Evolutionary conservation across 192 early-diverging fungal species (phyloP).

Genomic region (Spizellomyces sp.): DNA sequence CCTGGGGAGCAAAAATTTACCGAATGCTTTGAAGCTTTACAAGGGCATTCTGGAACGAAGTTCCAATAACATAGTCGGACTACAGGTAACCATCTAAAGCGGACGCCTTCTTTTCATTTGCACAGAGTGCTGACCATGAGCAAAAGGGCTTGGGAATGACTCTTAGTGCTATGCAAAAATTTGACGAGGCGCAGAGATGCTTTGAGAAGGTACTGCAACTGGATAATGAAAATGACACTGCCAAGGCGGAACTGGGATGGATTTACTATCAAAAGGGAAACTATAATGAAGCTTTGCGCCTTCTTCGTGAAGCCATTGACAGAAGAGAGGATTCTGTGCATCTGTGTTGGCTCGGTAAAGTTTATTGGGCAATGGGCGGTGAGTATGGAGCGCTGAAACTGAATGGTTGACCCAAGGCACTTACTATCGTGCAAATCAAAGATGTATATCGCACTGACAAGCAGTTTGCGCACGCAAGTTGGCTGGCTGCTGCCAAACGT

Average conservation of each 20-base stretch:
- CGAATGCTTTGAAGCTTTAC: conserved; percentile 33
- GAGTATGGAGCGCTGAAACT: conserved; percentile 5
- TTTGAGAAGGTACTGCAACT: conserved; percentile 58
- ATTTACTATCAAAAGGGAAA: conserved; percentile 57
- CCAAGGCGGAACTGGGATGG: conserved; percentile 73
- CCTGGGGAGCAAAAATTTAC: conserved; percentile 21
- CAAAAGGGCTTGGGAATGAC: conserved; percentile 62
- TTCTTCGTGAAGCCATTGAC: conserved; percentile 33
- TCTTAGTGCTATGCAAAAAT: conserved; percentile 50
- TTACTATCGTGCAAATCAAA: background rate
- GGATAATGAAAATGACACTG: conserved; percentile 47
- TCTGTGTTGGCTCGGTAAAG: conserved; percentile 66
- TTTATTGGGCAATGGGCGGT: conserved; percentile 80
- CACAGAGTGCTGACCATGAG: no score
- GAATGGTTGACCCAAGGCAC: background rate
- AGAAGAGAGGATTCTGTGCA: conserved; percentile 48
- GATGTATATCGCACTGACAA: no score
- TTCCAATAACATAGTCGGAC: no score
- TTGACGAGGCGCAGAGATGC: conserved; percentile 56
- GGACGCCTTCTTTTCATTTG: background rate
- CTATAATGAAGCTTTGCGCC: conserved; percentile 53
- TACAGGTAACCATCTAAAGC: background rate
- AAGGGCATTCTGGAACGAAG: conserved; percentile 22
- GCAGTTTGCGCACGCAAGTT: conserved; percentile 20
- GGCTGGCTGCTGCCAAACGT: conserved; percentile 71